These are phyloP conservation scores for Globisporangium cylindrosporum DNA, from an alignment of 352 stramenopile genomes.

Conservation along the genomic window DNA sequence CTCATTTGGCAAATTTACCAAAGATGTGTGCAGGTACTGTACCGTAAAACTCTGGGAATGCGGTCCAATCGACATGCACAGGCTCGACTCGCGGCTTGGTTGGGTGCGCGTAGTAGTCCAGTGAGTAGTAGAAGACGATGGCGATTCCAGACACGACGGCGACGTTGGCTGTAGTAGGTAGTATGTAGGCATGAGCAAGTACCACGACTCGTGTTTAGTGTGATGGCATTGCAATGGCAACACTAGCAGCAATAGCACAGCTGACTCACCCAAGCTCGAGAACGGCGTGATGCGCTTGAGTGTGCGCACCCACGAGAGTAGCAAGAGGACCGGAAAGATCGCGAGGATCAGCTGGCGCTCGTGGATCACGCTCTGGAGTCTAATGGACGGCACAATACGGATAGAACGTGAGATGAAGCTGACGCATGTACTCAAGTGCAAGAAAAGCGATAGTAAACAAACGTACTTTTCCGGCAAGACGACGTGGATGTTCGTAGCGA, in stretches of 20 bases:
- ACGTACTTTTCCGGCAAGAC: slow-evolving; percentile 56
- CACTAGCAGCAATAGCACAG: neutral
- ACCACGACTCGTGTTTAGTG: neutral
- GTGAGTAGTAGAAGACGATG: slow-evolving; percentile 85
- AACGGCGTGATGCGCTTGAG: slow-evolving; percentile 74
- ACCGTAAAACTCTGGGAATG: slow-evolving; percentile 71
- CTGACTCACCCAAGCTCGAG: slow-evolving; percentile 52
- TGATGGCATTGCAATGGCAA: neutral
- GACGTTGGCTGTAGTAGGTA: slow-evolving; percentile 42
- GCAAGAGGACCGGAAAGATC: slow-evolving; percentile 63
- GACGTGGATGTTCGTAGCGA: slow-evolving; percentile 81
- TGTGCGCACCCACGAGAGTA: slow-evolving; percentile 77
- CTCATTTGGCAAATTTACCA: neutral
- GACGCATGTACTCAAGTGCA: too few species aligned
- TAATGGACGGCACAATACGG: slow-evolving; percentile 12
- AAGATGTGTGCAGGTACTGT: neutral
- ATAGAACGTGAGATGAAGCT: slow-evolving; percentile 2
- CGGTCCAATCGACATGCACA: slow-evolving; percentile 29
- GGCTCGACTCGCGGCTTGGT: slow-evolving; percentile 22
- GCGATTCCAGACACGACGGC: slow-evolving; percentile 59
- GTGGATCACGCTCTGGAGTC: slow-evolving; percentile 54
- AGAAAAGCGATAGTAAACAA: neutral
- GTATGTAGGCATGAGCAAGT: neutral
- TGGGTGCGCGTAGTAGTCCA: slow-evolving; percentile 50
- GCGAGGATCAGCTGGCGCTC: slow-evolving; percentile 75